Evolutionary conservation across 805 yeast genomes (phyloP), one percentile per base, ranked within the genome.

Genomic region (Lipomyces japonicus): DNA sequence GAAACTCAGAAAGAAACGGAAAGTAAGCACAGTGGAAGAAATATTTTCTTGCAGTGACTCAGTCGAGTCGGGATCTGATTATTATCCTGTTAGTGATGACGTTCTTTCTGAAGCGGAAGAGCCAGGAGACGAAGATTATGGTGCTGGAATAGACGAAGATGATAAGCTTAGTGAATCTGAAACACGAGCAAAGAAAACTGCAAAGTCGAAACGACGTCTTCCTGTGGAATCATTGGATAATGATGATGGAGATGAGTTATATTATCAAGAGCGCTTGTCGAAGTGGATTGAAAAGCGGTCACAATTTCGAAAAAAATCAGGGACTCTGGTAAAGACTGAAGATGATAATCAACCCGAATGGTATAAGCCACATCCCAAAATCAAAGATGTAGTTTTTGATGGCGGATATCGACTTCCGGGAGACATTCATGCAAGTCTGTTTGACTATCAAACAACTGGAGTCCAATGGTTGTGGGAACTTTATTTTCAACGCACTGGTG

Each of bases 381-480:
- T 77, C 23, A 76, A 86, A 0, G 96, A 88, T 65, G 90, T 95
- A 0, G 73, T 77, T 4, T 68, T 91, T 3, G 84, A 87, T 62
- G 79, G 77, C 34, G 78, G 76, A 6, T 88, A 83, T 66, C 76
- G 71, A 51, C 72, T 93, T 0, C 97, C 98, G 0, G 97, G 97
- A 2, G 97, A 91, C 58, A 81, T 93, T 0, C 88, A 84, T 66
- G 82, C 93, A 0, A 76, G 88, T 3, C 69, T 93, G 12, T 93
- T 93, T 63, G 95, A 87, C 57, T 93, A 93, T 65, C 98, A 93
- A 62, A 86, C 86, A 61, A 93, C 97, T 0, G 88, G 97, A 55
- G 97, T 93, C 1, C 96, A 93, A 62, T 91, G 98, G 98, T 76
- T 93, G 1, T 90, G 95, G 83, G 98, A 93, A 63, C 71, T 93